A percentile compares a stretch with the other conserved stretches of the same genome.
These are phyloP conservation scores for Malus hybrid DNA, from an alignment of 331 rosid species.

Conservation along the genomic window DNA sequence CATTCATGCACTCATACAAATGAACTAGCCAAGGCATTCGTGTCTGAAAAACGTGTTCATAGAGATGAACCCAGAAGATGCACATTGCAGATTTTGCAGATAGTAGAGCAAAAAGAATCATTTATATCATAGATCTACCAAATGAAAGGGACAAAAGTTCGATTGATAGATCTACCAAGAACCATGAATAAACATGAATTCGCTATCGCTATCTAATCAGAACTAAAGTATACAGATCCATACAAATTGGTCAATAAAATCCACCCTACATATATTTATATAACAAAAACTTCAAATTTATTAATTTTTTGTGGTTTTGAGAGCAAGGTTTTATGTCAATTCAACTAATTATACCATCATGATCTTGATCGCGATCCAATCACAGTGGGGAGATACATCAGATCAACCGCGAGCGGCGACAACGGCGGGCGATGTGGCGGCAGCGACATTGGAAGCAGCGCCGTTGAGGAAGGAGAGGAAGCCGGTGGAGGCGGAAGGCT, in stretches of 20 bases:
- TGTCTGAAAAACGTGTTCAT: too few relatives aligned
- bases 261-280: slow-evolving; percentile 15
- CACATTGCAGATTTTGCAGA: not conserved
- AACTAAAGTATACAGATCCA: slow-evolving; percentile 20
- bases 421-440: slow-evolving; percentile 25
- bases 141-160: not conserved
- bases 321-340: too few relatives aligned
- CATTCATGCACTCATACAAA: too few relatives aligned
- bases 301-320: not conserved
- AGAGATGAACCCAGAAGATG: not conserved
- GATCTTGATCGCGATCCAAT: slow-evolving; percentile 17
- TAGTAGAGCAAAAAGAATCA: not conserved
- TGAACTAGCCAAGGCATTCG: too few relatives aligned
- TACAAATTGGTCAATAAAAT: slow-evolving; percentile 18
- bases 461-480: slow-evolving; percentile 59
- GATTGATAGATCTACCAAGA: slow-evolving; percentile 25
- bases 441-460: slow-evolving; percentile 46
- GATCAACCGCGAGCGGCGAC: slow-evolving; percentile 40
- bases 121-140: not conserved
- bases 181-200: not conserved
- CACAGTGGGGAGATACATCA: not conserved
- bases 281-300: slow-evolving; percentile 3
- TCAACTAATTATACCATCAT: not conserved
- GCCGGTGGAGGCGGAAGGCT: slow-evolving; percentile 34
- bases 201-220: slow-evolving; percentile 15